These are phyloP conservation scores for Rhodotorula glutinis DNA, from an alignment of 1,284 basidiomycete genomes.

Conservation along the genomic window DNA sequence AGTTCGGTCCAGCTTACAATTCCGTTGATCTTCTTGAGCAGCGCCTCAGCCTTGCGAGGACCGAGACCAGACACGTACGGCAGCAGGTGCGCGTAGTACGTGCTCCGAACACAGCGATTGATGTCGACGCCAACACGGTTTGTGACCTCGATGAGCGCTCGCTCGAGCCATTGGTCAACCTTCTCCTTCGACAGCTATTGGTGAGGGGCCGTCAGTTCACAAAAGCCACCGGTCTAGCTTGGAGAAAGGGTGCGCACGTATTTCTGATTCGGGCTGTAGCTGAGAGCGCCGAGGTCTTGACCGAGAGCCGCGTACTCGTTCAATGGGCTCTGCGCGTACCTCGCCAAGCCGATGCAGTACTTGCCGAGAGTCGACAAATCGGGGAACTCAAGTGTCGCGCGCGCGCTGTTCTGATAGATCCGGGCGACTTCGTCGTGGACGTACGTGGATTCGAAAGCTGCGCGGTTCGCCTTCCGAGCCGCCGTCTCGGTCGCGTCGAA, in stretches of 20 bases:
- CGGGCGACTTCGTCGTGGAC: slow-evolving; percentile 89
- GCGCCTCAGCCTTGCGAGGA: slow-evolving; percentile 83
- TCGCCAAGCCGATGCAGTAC: slow-evolving; percentile 90
- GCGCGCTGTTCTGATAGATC: slow-evolving; percentile 85
- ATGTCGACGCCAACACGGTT: slow-evolving; percentile 94
- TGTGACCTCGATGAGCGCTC: slow-evolving; percentile 80
- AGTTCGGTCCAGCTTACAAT: slow-evolving; percentile 46
- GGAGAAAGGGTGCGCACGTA: slow-evolving; percentile 57
- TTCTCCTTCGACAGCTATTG: slow-evolving; percentile 77
- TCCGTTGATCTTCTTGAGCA: slow-evolving; percentile 75
- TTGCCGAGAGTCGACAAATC: slow-evolving; percentile 73
- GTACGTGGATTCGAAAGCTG: slow-evolving; percentile 61
- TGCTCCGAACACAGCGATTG: slow-evolving; percentile 81
- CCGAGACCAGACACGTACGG: slow-evolving; percentile 92
- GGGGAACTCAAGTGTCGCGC: slow-evolving; percentile 81
- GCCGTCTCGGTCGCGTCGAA: slow-evolving; percentile 11
- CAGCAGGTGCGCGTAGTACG: slow-evolving; percentile 81
- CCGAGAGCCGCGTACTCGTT: slow-evolving; percentile 89
- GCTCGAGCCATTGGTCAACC: slow-evolving; percentile 74
- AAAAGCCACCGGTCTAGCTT: not conserved
- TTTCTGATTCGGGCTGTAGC: slow-evolving; percentile 75
- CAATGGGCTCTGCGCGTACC: slow-evolving; percentile 89
- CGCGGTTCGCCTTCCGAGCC: slow-evolving; percentile 14
- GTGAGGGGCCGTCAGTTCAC: not conserved
- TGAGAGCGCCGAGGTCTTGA: slow-evolving; percentile 69